A percentile compares a stretch with the other conserved stretches of the same genome.
These are phyloP conservation scores for Grosmannia serpens DNA, from an alignment of 2,329 filamentous ascomycete genomes.

Conservation along the genomic window DNA sequence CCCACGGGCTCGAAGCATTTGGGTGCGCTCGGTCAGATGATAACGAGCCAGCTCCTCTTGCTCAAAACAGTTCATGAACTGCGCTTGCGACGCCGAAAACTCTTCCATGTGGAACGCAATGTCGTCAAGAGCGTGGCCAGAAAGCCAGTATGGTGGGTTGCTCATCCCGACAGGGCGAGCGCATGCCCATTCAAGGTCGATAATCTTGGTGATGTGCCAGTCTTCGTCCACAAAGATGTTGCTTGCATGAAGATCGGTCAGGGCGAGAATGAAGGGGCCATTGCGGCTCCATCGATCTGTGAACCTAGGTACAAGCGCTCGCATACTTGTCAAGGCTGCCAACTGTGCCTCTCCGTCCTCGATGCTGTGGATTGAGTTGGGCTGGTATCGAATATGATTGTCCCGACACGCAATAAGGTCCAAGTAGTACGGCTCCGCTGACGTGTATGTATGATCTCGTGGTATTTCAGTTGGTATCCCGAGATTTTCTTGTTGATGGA, in stretches of 20 bases:
- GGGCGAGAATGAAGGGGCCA: constrained; percentile 8
- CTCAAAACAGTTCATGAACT: neutral
- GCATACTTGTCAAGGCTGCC: neutral
- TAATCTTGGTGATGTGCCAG: constrained; percentile 19
- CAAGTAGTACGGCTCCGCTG: constrained; percentile 16
- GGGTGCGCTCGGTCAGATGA: neutral
- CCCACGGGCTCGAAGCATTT: neutral
- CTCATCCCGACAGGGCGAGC: neutral
- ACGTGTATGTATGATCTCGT: constrained; percentile 18
- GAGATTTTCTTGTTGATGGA: constrained; percentile 20
- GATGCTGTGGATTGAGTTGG: constrained; percentile 12
- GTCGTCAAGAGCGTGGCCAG: neutral
- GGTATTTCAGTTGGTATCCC: constrained; percentile 18
- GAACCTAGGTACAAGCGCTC: neutral
- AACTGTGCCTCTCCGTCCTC: neutral
- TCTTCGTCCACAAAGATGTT: constrained; percentile 21
- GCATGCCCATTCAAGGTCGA: constrained; percentile 18
- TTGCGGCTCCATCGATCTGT: neutral
- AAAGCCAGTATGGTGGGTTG: neutral
- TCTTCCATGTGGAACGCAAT: neutral
- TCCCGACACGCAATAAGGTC: constrained; percentile 17
- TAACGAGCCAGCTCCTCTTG: neutral
- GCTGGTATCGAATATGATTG: constrained; percentile 15
- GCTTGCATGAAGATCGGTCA: constrained; percentile 18
- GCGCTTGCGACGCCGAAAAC: neutral